These are phyloP conservation scores for Aureobasidium lini DNA, from an alignment of 2,329 filamentous ascomycete genomes.

Conservation along the genomic window DNA sequence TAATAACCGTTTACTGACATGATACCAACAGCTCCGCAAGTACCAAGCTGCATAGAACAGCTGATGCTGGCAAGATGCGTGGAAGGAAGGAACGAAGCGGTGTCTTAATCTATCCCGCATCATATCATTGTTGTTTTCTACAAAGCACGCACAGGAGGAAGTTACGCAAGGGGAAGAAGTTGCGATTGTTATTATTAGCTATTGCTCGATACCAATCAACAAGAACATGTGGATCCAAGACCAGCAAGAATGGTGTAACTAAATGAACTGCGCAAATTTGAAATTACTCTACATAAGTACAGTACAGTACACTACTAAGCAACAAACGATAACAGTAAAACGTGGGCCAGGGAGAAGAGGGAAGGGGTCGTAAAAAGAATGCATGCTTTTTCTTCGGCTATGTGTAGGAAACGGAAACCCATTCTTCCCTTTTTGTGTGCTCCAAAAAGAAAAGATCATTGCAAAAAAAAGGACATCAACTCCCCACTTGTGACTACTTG, in stretches of 20 bases:
- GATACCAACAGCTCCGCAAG: slow-evolving; percentile 24
- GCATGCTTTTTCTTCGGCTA: slow-evolving; percentile 12
- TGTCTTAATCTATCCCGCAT: neutral
- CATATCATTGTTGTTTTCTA: too few species aligned
- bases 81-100: neutral
- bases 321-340: neutral
- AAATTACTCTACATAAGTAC: too few species aligned
- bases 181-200: neutral
- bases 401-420: neutral
- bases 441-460: slow-evolving; percentile 4
- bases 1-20: neutral
- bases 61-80: too few species aligned
- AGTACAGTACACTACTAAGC: neutral
- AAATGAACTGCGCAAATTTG: too few species aligned
- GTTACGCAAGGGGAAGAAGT: neutral
- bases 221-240: neutral
- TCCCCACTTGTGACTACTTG: neutral
- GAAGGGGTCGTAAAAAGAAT: neutral
- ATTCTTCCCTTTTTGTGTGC: neutral
- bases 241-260: too few species aligned
- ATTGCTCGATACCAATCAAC: neutral
- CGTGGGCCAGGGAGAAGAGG: too few species aligned
- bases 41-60: slow-evolving; percentile 22
- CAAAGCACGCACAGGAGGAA: neutral
- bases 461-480: slow-evolving; percentile 5